Evolutionary conservation across 1,284 basidiomycete species (phyloP), one percentile per base, ranked within the genome.

Genomic region (Tremellales sp.): DNA sequence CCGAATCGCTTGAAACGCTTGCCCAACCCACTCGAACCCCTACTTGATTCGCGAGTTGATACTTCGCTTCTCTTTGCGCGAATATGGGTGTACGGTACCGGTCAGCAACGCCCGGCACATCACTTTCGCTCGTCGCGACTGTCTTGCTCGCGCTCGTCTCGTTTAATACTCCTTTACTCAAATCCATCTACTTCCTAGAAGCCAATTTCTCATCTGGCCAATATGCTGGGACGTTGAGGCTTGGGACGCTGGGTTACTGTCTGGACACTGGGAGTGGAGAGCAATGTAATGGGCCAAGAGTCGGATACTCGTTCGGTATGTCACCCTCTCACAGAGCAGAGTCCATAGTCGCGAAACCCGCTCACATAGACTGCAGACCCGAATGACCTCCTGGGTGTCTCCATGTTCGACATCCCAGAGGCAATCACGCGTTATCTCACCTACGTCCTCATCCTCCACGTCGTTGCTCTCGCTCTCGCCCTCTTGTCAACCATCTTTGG

Each of bases 161-260:
- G 19, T 92, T 93, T 77, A 87, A 84, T 55, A 87, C 89, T 6
- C 90, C 90, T 0, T 81, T 83, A 64, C 78, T 92, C 76, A 91
- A 88, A 71, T 84, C 84, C 2, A 74, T 92, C 33, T 90, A 81
- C 75, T 92, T 93, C 71, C 82, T 93, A 64, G 82, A 84, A 64
- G 90, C 88, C 1, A 79, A 74, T 1, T 80, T 88, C 49, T 62
- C 76, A 0, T 71, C 75, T 5, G 73, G 77, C 24, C 75, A 77
- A 21, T 67, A 79, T 40, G 77, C 73, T 42, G 88, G 86, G 15
- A 75, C 77, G 2, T 80, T 91, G 39, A 86, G 81, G 0, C 85
- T 94, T 63, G 90, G 90, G 1, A 88, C 87, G 0, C 72, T 93
- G 40, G 90, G 90, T 0, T 94, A 89, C 61, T 94, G 90, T 66